Base-by-base conservation (phyloP, 2,329 filamentous ascomycete genomes). In the Chaetoscypha palmicola region DNA sequence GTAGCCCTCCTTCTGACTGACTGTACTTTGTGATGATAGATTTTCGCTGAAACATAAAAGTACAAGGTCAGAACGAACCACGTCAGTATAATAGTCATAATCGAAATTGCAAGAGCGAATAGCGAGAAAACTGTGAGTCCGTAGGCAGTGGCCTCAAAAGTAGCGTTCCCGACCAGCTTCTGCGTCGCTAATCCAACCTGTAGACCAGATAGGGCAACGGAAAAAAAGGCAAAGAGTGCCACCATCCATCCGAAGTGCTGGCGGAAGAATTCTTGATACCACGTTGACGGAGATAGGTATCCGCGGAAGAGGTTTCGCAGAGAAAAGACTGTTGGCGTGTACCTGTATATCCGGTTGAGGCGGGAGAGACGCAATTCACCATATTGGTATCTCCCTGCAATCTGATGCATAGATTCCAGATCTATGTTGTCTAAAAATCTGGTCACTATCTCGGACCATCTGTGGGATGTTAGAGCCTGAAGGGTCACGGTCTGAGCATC, bases 161-260 rank as follows among this genome's bases (percentile, higher is more conserved):
- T 14, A 12, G 28, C 28, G 28, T 14, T 38, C 24, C 20, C 12
- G 9, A 10, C 21, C 12, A 38, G 4, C 39, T 3, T 61, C 48
- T 0, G 62, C 66, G 4, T 62, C 60, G 19, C 73, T 53, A 3
- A 65, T 68, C 8, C 38, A 1, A 73, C 68, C 55, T 75, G 71
- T 66, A 76, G 71, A 0, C 69, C 70, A 2, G 66, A 66, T 23
- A 75, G 59, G 17, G 70, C 59, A 11, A 74, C 53, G 33, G 64
- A 65, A 17, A 73, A 52, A 47, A 64, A 56, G 12, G 63, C 59
- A 1, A 68, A 59, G 2, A 64, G 55, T n/a, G 63, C 59, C 1
- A 68, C 58, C 2, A 73, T 51, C 64, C 59, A 68, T 17, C 61
- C 59, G 26, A 73, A 65, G 49, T 72, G 68, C 19, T 67, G 58